Percentiles rank a stretch among this genome's conserved stretches.
Evolutionary conservation across 1,284 basidiomycete genomes (phyloP).

Genomic region (Pyrrhoderma lamaoense): DNA sequence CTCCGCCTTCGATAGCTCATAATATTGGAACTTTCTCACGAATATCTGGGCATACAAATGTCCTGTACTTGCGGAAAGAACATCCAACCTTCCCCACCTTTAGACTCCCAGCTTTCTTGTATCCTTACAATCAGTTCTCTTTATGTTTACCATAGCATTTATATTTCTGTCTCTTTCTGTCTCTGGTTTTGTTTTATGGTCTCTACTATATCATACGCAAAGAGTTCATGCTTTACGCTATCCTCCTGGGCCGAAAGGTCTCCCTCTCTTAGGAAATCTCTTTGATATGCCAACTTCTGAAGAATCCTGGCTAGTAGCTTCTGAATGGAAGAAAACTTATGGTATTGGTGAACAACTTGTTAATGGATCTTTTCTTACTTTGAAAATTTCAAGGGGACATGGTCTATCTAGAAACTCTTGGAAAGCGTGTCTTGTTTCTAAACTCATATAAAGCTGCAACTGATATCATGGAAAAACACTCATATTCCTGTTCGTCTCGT

Average conservation of each 20-base stretch:
- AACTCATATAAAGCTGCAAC: conserved; percentile 21
- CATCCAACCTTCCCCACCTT: no score
- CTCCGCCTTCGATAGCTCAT: no score
- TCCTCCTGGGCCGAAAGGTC: conserved; percentile 18
- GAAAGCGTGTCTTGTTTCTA: conserved; percentile 20
- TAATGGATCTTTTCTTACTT: no score
- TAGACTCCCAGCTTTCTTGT: no score
- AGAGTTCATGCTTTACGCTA: neutral
- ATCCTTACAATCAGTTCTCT: no score
- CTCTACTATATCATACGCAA: no score
- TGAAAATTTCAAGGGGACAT: conserved; percentile 17
- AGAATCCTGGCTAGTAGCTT: conserved; percentile 11
- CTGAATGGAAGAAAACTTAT: conserved; percentile 19
- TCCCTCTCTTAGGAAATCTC: conserved; percentile 20
- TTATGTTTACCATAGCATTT: no score
- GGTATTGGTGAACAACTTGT: conserved; percentile 2
- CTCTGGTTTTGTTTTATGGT: no score
- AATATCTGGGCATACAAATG: no score
- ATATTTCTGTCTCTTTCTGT: no score
- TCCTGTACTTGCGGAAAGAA: no score
- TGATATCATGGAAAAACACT: conserved; percentile 23
- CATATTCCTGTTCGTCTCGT: conserved; percentile 16
- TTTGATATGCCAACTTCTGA: conserved; percentile 17
- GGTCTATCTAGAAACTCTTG: conserved; percentile 20
- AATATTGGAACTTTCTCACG: no score